Evolutionary conservation across 2,329 filamentous ascomycete genomes (phyloP).

Genomic region (Aspergillus eucalypticola): DNA sequence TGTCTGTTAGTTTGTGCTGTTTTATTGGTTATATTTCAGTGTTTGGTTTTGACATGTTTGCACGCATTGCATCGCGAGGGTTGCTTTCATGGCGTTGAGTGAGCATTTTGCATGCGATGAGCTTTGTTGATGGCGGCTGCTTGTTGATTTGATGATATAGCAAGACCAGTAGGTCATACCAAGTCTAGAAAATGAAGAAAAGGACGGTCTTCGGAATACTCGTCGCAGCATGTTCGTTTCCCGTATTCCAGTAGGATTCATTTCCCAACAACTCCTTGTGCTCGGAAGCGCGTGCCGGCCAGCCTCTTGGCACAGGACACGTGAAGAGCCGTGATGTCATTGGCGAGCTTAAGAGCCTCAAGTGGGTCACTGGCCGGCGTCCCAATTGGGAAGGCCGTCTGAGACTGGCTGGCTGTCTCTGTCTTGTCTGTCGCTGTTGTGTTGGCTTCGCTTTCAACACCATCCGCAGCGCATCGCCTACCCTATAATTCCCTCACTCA

Average conservation of each 20-base stretch:
- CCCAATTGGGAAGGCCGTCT: not conserved
- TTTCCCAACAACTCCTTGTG: not conserved
- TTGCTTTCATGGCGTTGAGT: not conserved
- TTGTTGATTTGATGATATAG: not conserved
- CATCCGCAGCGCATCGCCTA: not conserved
- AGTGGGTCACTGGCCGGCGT: not conserved
- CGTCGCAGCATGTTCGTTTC: not conserved
- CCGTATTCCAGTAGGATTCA: not conserved
- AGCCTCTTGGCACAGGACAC: slow-evolving; percentile 6
- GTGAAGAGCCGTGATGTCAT: slow-evolving; percentile 8
- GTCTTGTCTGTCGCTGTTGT: not conserved
- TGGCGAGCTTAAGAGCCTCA: slow-evolving; percentile 7
- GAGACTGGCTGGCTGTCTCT: not conserved
- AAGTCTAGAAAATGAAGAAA: not conserved
- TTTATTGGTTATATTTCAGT: not conserved
- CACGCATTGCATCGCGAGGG: not conserved
- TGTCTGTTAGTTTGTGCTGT: not conserved
- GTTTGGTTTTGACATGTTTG: not conserved
- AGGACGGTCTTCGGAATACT: not conserved
- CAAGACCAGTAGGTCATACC: not conserved
- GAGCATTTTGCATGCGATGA: not conserved
- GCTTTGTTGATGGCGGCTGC: not conserved
- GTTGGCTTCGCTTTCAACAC: not conserved
- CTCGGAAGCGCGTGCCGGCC: slow-evolving; percentile 7
- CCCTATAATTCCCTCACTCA: not conserved